A percentile compares a stretch with the other conserved stretches of the same genome.
These are phyloP conservation scores for Curvularia verruculosa DNA, from an alignment of 2,329 filamentous ascomycete genomes.

Conservation along the genomic window DNA sequence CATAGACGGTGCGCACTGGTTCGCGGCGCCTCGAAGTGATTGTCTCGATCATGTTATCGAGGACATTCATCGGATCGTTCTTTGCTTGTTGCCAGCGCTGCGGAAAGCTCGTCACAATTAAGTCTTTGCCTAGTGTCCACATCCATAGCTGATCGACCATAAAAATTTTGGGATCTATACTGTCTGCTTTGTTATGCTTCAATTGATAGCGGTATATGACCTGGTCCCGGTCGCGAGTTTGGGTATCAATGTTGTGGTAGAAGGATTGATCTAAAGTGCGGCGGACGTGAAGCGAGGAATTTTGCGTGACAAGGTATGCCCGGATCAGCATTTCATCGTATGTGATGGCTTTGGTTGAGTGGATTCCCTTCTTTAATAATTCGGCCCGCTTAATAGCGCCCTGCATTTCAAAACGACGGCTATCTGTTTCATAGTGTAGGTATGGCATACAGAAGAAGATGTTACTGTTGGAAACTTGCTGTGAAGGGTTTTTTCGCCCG, in stretches of 20 bases:
- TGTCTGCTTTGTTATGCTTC: neutral
- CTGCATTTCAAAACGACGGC: neutral
- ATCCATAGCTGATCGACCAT: neutral
- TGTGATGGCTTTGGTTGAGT: neutral
- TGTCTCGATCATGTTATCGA: neutral
- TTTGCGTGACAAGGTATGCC: neutral
- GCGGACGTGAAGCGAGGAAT: neutral
- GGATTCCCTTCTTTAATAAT: neutral
- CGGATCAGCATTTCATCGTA: neutral
- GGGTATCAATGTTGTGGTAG: neutral
- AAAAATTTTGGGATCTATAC: neutral
- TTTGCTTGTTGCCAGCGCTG: neutral
- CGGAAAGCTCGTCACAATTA: neutral
- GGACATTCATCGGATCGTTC: neutral
- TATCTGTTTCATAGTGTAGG: neutral
- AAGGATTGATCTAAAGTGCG: neutral
- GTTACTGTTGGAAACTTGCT: neutral
- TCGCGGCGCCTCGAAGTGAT: neutral
- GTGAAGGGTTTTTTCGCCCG: neutral
- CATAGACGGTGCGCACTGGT: neutral
- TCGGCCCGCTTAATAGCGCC: neutral
- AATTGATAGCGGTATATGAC: neutral
- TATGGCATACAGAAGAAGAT: neutral
- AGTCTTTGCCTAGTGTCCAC: neutral
- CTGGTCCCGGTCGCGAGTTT: neutral